Percentiles rank a stretch among this genome's conserved stretches.
Conservation (phyloP, 306 rosid genomes). For the Gastrolobium bilobum region DNA sequence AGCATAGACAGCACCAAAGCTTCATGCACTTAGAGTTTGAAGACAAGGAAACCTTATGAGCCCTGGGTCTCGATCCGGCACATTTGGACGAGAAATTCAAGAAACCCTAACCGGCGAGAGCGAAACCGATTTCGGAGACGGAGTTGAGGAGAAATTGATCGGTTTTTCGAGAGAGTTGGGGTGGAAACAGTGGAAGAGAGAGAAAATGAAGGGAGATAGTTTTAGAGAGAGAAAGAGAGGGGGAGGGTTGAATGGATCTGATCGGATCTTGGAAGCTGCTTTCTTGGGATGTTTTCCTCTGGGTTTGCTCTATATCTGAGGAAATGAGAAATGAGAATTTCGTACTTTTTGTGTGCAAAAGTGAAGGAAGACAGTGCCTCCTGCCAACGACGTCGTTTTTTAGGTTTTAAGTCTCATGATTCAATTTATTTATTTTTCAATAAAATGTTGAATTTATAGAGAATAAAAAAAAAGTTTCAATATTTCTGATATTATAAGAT, state of each 20-base stretch:
- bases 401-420: too few species aligned
- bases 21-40: slow-evolving; percentile 70
- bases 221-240: slow-evolving; percentile 17
- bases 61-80: slow-evolving; percentile 67
- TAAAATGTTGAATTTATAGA: too few species aligned
- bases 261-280: slow-evolving; percentile 78
- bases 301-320: slow-evolving; percentile 38
- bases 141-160: slow-evolving; percentile 19
- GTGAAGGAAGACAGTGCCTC: background rate
- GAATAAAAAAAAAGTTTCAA: too few species aligned
- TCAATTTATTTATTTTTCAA: background rate
- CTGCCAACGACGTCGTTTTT: slow-evolving; percentile 41
- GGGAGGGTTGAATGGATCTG: slow-evolving; percentile 63
- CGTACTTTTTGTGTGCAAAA: slow-evolving; percentile 16
- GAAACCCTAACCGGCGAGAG: slow-evolving; percentile 68
- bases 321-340: slow-evolving; percentile 31
- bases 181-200: background rate
- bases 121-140: background rate
- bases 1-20: slow-evolving; percentile 83
- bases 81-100: slow-evolving; percentile 53
- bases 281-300: slow-evolving; percentile 48
- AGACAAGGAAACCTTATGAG: slow-evolving; percentile 43
- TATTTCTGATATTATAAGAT: too few species aligned
- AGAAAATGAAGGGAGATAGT: background rate
- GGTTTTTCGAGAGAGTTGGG: background rate